Evolutionary conservation across 2,329 filamentous ascomycete species (phyloP).

Genomic region (Fusarium veterinarium): DNA sequence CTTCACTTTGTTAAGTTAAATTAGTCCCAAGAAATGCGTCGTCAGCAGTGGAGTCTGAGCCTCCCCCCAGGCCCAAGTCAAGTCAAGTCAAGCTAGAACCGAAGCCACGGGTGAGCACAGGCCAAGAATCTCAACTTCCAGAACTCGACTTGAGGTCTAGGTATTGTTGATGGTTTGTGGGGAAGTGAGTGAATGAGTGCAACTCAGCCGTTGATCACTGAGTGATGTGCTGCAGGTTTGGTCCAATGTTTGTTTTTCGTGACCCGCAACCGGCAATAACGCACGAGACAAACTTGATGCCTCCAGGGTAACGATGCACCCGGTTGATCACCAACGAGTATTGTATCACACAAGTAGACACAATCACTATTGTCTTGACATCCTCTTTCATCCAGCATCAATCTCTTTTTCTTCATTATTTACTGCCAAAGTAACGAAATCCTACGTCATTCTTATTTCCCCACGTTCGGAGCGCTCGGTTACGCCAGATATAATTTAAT

Average conservation of each 20-base stretch:
- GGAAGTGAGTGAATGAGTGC: background rate
- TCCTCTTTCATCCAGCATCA: background rate
- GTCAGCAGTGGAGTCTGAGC: slow-evolving; percentile 36
- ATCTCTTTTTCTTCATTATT: background rate
- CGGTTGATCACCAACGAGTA: background rate
- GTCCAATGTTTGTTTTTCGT: background rate
- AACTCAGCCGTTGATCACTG: background rate
- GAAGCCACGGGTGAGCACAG: slow-evolving; percentile 15
- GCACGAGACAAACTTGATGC: slow-evolving; percentile 25
- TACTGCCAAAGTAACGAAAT: background rate
- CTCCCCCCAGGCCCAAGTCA: background rate
- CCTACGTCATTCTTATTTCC: slow-evolving; percentile 5
- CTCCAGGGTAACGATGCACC: slow-evolving; percentile 17
- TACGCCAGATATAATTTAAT: background rate
- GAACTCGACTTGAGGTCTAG: background rate
- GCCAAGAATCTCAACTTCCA: slow-evolving; percentile 4
- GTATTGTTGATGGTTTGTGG: slow-evolving; percentile 3
- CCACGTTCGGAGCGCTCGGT: slow-evolving; percentile 5
- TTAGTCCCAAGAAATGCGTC: slow-evolving; percentile 32
- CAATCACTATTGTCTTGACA: background rate
- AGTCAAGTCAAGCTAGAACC: background rate
- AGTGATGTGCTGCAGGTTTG: background rate
- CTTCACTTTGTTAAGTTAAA: slow-evolving; percentile 14
- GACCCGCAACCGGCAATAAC: slow-evolving; percentile 23
- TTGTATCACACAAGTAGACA: background rate